Evolutionary conservation across 495 filamentous ascomycete genomes (phyloP).

Genomic region (Bryoglossum gracile): DNA sequence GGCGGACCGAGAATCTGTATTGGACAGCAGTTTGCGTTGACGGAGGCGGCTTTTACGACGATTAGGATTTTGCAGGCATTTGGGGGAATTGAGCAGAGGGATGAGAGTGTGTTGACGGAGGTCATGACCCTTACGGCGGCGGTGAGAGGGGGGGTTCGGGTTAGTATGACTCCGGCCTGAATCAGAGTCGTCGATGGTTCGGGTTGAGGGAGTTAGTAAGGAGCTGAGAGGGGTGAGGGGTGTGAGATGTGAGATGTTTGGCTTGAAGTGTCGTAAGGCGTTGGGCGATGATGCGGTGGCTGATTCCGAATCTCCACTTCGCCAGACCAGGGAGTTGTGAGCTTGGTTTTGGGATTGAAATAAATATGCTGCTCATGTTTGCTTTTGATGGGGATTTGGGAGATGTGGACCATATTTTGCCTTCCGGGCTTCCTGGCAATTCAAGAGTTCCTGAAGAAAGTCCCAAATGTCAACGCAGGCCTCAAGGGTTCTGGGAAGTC

Average conservation of each 20-base stretch:
- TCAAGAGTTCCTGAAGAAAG: no score
- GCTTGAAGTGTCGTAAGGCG: no score
- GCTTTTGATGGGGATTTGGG: no score
- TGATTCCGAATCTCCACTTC: neutral
- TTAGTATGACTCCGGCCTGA: slow-evolving; percentile 32
- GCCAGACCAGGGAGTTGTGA: no score
- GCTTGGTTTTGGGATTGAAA: no score
- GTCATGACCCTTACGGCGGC: slow-evolving; percentile 26
- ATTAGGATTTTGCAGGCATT: slow-evolving; percentile 57
- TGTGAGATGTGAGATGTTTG: no score
- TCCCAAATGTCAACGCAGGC: no score
- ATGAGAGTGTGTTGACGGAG: slow-evolving; percentile 30
- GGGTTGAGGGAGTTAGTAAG: neutral
- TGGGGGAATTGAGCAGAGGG: slow-evolving; percentile 42
- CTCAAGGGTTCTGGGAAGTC: no score
- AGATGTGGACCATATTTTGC: no score
- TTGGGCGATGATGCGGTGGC: neutral
- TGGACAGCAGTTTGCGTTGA: slow-evolving; percentile 50
- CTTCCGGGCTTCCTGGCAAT: no score
- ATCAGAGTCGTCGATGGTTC: no score
- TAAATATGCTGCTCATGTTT: no score
- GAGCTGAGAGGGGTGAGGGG: neutral
- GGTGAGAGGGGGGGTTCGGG: slow-evolving; percentile 25
- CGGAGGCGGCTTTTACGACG: slow-evolving; percentile 48
- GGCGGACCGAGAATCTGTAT: slow-evolving; percentile 37